Evolutionary conservation across 768 basidiomycete species (phyloP), one percentile per base, ranked within the genome.

Genomic region (Leucosporidium scottii): DNA sequence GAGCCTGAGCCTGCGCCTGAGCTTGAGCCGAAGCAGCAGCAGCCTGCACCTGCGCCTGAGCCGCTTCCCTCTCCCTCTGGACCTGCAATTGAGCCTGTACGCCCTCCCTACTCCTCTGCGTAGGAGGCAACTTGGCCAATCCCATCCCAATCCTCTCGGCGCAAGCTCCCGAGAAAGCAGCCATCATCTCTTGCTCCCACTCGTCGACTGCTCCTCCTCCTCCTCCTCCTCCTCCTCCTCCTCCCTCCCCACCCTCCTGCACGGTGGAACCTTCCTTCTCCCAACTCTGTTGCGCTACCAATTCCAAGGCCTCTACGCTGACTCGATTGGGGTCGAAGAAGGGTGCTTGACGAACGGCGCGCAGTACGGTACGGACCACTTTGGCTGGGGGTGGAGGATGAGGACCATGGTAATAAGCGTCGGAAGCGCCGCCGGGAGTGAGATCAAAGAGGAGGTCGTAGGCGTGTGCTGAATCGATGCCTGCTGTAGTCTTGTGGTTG

Each of bases 341-440:
- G 0, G 67, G 67, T 31, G 61, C 47, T 15, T 58, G 23, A 17
- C 47, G 28, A 8, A 65, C 31, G 0, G 71, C 67, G 21, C 50
- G 58, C 23, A 72, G 57, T 59, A 72, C 34, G 18, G 65, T 50
- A 8, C 63, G 61, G 3, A 72, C 62, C 31, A 69, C 65, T 21
- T 65, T 36, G 4, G 71, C 61, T 1, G 71, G 71, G 18, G 71
- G 71, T 4, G 68, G 65, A 10, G 71, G 71, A 20, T 69, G 67
- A 9, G 67, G 62, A 23, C 71, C 71, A 56, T 72, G 71, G 65
- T 69, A 72, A 59, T 66, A 72, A 8, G 65, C 63, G 56, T 72
- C 71, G 34, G 65, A 48, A 23, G 59, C 57, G 10, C 49, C 8
- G 49, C 64, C 60, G 23, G 68, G 67, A 0, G 58, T 28, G 39